A percentile compares a stretch with the other conserved stretches of the same genome.
Conservation (phyloP, 148 eudicot genomes). For the Polygonum aviculare region DNA sequence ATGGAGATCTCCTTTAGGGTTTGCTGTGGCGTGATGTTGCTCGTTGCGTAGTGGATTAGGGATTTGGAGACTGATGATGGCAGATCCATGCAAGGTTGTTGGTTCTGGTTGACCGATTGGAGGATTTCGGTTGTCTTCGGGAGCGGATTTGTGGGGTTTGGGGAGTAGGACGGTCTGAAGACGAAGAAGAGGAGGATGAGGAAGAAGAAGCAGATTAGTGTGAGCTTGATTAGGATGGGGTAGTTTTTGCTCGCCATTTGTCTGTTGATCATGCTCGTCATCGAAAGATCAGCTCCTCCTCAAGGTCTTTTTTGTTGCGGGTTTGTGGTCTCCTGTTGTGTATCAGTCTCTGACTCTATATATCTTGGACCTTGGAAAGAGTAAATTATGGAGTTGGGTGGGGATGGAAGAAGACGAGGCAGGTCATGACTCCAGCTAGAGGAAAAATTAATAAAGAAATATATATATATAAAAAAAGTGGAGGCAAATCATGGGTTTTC, state of each 20-base stretch:
- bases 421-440: background rate
- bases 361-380: background rate
- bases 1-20: constrained; percentile 24
- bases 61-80: constrained; percentile 11
- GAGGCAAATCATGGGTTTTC: background rate
- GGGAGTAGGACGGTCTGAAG: background rate
- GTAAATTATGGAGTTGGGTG: background rate
- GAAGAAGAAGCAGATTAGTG: background rate
- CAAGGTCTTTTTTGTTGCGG: background rate
- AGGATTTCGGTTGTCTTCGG: background rate
- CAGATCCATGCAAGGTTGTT: background rate
- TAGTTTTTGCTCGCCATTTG: background rate
- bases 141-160: background rate
- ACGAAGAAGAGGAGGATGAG: background rate
- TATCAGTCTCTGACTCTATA: background rate
- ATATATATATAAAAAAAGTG: too few species aligned
- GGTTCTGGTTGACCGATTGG: background rate
- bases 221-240: constrained; percentile 3
- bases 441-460: background rate
- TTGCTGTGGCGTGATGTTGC: constrained; percentile 36
- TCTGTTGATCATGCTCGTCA: background rate
- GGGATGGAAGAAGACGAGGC: background rate
- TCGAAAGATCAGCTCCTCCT: too few species aligned
- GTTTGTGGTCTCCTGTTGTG: background rate
- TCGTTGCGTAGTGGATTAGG: constrained; percentile 43